These are phyloP conservation scores for Capsicum baccatum DNA, from an alignment of 257 asterid species.

Conservation along the genomic window DNA sequence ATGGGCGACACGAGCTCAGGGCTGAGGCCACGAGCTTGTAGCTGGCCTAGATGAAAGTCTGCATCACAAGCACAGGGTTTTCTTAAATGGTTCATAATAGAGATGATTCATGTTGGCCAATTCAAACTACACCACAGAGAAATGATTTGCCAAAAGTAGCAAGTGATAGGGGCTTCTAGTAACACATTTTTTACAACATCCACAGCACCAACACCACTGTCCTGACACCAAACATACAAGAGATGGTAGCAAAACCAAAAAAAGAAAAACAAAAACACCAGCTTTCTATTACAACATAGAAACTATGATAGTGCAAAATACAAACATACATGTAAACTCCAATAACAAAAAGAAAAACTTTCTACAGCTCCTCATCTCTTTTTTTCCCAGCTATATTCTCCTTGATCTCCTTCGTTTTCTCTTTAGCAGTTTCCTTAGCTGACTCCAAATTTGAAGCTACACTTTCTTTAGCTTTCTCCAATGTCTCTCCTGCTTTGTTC, in stretches of 20 bases:
- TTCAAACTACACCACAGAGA: too few relatives aligned
- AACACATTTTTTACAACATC: not conserved
- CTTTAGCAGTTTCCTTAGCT: constrained; percentile 27
- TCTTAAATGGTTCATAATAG: too few relatives aligned
- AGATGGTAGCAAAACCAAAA: too few relatives aligned
- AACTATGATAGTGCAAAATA: not conserved
- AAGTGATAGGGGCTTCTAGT: too few relatives aligned
- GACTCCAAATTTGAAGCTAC: constrained; percentile 39
- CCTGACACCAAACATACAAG: not conserved
- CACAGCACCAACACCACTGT: not conserved
- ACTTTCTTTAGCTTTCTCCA: constrained; percentile 40
- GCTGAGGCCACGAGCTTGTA: too few relatives aligned
- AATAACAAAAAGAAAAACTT: too few relatives aligned
- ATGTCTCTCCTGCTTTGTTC: constrained; percentile 39
- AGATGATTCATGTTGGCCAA: too few relatives aligned
- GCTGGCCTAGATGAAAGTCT: too few relatives aligned
- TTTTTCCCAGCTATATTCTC: constrained; percentile 30
- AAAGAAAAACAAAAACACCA: too few relatives aligned
- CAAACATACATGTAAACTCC: not conserved
- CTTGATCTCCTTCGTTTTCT: constrained; percentile 39
- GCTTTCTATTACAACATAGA: not conserved
- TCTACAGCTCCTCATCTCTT: constrained; percentile 46
- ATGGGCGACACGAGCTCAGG: too few relatives aligned
- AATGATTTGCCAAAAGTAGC: too few relatives aligned
- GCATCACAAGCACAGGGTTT: too few relatives aligned